Percentiles rank a stretch among this genome's conserved stretches.
Conservation (phyloP, 2,329 filamentous ascomycete genomes). For the Colletotrichum agaves region DNA sequence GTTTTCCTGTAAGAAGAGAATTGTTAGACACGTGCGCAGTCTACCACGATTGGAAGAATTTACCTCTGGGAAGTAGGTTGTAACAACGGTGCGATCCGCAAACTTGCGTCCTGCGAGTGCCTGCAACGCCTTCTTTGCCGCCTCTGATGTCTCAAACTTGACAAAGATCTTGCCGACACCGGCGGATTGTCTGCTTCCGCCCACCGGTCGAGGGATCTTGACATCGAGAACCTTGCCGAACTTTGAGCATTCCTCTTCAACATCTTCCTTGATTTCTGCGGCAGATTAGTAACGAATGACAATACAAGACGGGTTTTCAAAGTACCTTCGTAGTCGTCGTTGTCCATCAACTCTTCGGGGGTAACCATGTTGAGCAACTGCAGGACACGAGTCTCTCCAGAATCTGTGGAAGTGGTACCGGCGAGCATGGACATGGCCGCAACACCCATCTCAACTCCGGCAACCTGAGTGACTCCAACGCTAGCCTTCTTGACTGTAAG, state of each 20-base stretch:
- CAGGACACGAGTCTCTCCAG: conserved; percentile 84
- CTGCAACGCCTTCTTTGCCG: conserved; percentile 84
- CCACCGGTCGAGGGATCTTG: conserved; percentile 90
- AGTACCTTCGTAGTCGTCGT: conserved; percentile 92
- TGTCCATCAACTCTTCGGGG: conserved; percentile 90
- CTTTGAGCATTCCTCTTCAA: conserved; percentile 92
- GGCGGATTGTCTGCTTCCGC: conserved; percentile 83
- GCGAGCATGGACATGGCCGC: conserved; percentile 98
- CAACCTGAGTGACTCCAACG: conserved; percentile 91
- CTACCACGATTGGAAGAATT: conserved; percentile 39
- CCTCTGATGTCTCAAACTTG: conserved; percentile 84
- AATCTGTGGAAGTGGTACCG: conserved; percentile 82
- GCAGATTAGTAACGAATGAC: neutral
- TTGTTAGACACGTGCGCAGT: conserved; percentile 44
- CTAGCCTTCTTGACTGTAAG: conserved; percentile 90
- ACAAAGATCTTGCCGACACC: conserved; percentile 98
- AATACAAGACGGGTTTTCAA: conserved; percentile 36
- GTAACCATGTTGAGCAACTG: conserved; percentile 99
- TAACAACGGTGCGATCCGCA: conserved; percentile 93
- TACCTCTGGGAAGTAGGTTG: conserved; percentile 95
- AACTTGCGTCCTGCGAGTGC: conserved; percentile 97
- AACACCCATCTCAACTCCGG: conserved; percentile 93
- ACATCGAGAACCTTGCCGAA: conserved; percentile 87
- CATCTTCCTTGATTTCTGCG: conserved; percentile 94
- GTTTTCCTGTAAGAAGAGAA: conserved; percentile 74